Base-by-base conservation (phyloP, 2,329 filamentous ascomycete genomes). In the Zopfia rhizophila region DNA sequence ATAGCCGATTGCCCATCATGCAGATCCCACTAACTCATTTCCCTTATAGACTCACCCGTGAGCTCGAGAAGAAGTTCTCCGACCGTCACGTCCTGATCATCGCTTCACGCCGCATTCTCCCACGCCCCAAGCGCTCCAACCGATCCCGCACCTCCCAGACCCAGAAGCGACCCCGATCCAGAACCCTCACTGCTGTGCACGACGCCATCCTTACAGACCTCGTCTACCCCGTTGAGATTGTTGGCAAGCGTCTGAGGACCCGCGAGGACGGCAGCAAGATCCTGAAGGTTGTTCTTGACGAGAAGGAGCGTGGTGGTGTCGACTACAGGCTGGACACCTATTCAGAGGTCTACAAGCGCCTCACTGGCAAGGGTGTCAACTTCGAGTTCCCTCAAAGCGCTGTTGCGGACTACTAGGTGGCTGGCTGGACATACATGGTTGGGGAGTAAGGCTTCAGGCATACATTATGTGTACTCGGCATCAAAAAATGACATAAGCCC, bases 31-130 rank as follows among this genome's bases (percentile, higher is more conserved):
- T 55, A 44, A 51, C 36, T 30, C 11, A 53, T 57, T 32, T 59
- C 11, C 57, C n/a, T n/a, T n/a, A n/a, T n/a, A 97, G 93, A 77
- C 88, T 99, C 76, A 99, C 94, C 80, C 94, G 94, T 82, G 94
- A 99, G 86, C 92, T 99, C 76, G 94, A 99, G 89, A 99, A 99
- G 91, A 99, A 99, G 85, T 99, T 99, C 91, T 97, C 94, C 63
- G 94, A 99, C 86, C 94, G 94, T 81, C 94, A 99, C 81, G 94
- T 99, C 78, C 85, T 99, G 78, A 91, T 99, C 87, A 89, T 99
- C 72, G 94, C 94, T 70, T 95, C 93, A 75, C 94, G 94, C 86
- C 94, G 94, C 80, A 99, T 99, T 74, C 86, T 99, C 57, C 93
- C 94, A 78, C 91, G 92, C 79, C 94, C 94, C 78, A 97, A 97